A percentile compares a stretch with the other conserved stretches of the same genome.
Conservation (phyloP, 306 rosid genomes). For the Sphenostylis stenocarpa region DNA sequence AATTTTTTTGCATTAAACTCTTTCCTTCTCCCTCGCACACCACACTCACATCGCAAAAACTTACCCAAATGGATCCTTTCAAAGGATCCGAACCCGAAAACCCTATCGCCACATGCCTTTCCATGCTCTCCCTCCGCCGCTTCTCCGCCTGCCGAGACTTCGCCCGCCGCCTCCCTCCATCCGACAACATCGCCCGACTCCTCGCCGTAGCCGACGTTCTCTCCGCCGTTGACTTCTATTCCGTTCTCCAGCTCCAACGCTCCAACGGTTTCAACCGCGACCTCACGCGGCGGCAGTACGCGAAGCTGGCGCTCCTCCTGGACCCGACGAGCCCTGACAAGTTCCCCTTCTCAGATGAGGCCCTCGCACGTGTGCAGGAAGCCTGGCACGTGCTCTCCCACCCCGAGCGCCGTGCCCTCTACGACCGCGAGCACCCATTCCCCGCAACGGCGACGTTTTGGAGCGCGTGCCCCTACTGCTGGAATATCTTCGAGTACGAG, state of each 20-base stretch:
- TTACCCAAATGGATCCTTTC: constrained; percentile 18
- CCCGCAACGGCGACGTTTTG: constrained; percentile 45
- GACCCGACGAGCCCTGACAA: constrained; percentile 38
- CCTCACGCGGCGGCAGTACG: constrained; percentile 45
- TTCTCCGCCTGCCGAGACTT: constrained; percentile 44
- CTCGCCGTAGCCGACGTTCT: constrained; percentile 56
- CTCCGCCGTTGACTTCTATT: constrained; percentile 40
- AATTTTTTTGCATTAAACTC: background rate
- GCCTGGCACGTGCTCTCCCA: constrained; percentile 63
- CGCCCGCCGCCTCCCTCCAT: constrained; percentile 40
- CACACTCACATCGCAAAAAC: background rate
- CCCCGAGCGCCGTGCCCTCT: constrained; percentile 38
- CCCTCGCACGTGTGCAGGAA: constrained; percentile 39
- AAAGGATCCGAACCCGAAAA: constrained; percentile 28
- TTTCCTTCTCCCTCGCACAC: background rate
- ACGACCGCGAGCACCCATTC: constrained; percentile 22
- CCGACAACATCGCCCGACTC: constrained; percentile 35
- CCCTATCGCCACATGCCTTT: constrained; percentile 28
- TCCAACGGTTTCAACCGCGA: constrained; percentile 33
- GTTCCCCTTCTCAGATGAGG: constrained; percentile 48
- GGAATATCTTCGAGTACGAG: constrained; percentile 54
- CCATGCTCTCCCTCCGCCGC: constrained; percentile 48
- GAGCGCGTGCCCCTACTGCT: constrained; percentile 81
- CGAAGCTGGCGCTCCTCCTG: constrained; percentile 43
- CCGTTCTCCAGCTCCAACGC: constrained; percentile 51